Evolutionary conservation across 352 stramenopile genomes (phyloP), one percentile per base, ranked within the genome.

Genomic region (Phytophthora colocasiae): DNA sequence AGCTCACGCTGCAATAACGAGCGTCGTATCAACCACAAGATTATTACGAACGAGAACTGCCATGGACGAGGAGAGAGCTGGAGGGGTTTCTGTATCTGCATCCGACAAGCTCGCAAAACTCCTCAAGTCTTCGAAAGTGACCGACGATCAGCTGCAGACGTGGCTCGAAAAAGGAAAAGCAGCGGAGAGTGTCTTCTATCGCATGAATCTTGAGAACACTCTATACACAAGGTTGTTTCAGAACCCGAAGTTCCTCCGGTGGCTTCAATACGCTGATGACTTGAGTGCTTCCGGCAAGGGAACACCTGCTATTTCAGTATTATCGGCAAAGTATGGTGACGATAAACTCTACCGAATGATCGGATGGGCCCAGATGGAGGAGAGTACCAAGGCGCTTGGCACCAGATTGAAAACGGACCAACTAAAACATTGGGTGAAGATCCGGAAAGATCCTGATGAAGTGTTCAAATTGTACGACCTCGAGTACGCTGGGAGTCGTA

Each of bases 401-500:
- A 54, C 8, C 2, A 36, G 31, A 34, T 5, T 62, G 19, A 12
- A 47, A 62, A 0, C 7, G 3, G 15, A 62, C 4, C 31, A 55
- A 26, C n/a, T 63, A 1, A 7, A 55, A 17, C 41, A 63, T 12
- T 54, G 43, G 32, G 9, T 45, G 0, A 22, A 12, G 3, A 10
- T 9, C 1, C 11, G 43, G 14, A 46, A 40, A 53, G 19, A 14
- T 4, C 54, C 43, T 1, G 43, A 55, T 3, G 43, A 55, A 1
- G 31, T 62, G 0, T 62, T 62, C 41, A 7, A 32, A 10, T 31
- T 53, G 17, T 52, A 52, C 10, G 14, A 27, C 1, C 53, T 52
- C 19, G 12, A 61, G 7, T 17, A 17, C 26, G 6, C n/a, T 14
- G 12, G 4, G 6, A 14, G 15, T 1, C 11, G 29, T 6, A 11